A percentile compares a stretch with the other conserved stretches of the same genome.
Conservation (phyloP, 805 yeast species). For the Candida quercuum region DNA sequence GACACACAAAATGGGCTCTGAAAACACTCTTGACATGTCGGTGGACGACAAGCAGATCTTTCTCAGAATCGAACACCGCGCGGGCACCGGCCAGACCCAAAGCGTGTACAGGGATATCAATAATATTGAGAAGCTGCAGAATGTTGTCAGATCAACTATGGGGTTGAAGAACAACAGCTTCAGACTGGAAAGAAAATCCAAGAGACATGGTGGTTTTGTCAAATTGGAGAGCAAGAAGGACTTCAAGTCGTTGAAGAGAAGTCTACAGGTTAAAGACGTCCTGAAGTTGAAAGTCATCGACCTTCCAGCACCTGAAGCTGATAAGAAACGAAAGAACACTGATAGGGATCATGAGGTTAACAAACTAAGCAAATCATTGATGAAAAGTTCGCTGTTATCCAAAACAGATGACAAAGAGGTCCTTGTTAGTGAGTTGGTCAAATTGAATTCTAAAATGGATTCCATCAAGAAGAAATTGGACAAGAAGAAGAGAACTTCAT, state of each 20-base stretch:
- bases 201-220: slow-evolving; percentile 37
- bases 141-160: background rate
- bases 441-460: background rate
- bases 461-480: background rate
- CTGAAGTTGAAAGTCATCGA: slow-evolving; percentile 26
- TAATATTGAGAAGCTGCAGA: background rate
- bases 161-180: background rate
- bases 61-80: too few species aligned
- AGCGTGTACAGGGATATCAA: background rate
- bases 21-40: too few species aligned
- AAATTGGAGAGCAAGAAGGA: slow-evolving; percentile 33
- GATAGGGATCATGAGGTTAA: background rate
- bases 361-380: too few species aligned
- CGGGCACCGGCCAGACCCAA: too few species aligned
- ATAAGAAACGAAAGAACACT: too few species aligned
- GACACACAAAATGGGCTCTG: too few species aligned
- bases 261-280: slow-evolving; percentile 42
- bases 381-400: too few species aligned
- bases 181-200: slow-evolving; percentile 37
- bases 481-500: background rate
- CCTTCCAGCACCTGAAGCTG: too few species aligned
- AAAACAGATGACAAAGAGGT: too few species aligned
- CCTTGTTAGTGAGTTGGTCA: background rate
- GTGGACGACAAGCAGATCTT: too few species aligned
- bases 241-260: slow-evolving; percentile 37